Conservation (phyloP, 1,284 basidiomycete genomes). For the Malassezia brasiliensis region DNA sequence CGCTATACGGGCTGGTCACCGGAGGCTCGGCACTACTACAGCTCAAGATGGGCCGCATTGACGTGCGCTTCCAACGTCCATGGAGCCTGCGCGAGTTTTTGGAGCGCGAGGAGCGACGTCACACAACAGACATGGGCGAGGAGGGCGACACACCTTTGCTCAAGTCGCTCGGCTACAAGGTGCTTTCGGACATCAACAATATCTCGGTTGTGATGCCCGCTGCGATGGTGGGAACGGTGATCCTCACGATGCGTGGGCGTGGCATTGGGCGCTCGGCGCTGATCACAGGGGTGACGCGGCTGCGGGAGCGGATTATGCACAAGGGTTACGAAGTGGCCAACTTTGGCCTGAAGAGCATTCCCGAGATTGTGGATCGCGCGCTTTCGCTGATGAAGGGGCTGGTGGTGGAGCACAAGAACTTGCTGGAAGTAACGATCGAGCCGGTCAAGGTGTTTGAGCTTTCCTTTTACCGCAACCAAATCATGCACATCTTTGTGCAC, state of each 20-base stretch:
- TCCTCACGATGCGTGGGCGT: conserved; percentile 47
- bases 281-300: conserved; percentile 43
- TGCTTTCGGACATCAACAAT: conserved; percentile 49
- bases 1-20: conserved; percentile 43
- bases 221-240: conserved; percentile 46
- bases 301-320: conserved; percentile 35
- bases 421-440: conserved; percentile 48
- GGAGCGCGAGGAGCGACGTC: conserved; percentile 35
- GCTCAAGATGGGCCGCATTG: conserved; percentile 49
- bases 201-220: conserved; percentile 49
- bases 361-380: conserved; percentile 44
- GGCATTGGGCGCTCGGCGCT: conserved; percentile 48
- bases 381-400: conserved; percentile 44
- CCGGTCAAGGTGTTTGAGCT: conserved; percentile 48
- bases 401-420: conserved; percentile 39
- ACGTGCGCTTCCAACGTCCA: conserved; percentile 49
- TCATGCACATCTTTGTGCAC: conserved; percentile 43
- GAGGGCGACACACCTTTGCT: conserved; percentile 40
- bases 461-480: conserved; percentile 49
- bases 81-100: conserved; percentile 48
- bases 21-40: conserved; percentile 44
- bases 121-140: conserved; percentile 22
- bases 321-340: conserved; percentile 49
- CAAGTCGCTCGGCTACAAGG: conserved; percentile 47
- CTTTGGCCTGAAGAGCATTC: conserved; percentile 38